Evolutionary conservation across 2,329 filamentous ascomycete species (phyloP), one percentile per base, ranked within the genome.

Genomic region (Hypoxylon sp.): DNA sequence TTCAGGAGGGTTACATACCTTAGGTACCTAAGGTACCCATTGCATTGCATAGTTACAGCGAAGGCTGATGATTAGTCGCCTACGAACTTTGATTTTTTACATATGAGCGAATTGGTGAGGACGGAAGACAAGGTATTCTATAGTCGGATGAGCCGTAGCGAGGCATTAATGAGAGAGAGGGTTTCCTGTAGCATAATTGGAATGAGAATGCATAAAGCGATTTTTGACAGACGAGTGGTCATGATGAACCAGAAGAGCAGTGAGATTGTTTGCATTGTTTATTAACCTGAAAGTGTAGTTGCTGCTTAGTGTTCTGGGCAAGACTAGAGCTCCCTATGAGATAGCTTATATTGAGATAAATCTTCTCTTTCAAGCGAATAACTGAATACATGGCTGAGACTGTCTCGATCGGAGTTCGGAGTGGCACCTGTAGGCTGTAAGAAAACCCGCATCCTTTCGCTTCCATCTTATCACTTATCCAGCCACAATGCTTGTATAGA

Each of bases 21-120:
- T 33, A 33, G 31, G 31, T 33, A 33, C 25, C 25, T 27, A 27
- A 27, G 25, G 25, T 27, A 17, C 37, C 37, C 37, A 42, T 20
- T 42, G 37, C 37, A 42, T 44, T 44, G 40, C 40, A 44, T 44
- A 44, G 40, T 44, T 44, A 25, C 25, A 44, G 40, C 40, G 40
- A 44, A 44, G 40, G 17, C 40, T 11, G 37, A 42, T 8, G 37
- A 42, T 8, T 44, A 44, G 40, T 44, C 40, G 40, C 7, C 14
- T 44, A 44, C 3, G 40, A 11, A 44, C 7, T 44, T 44, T 44
- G 40, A 44, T 44, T 44, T 44, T 44, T 44, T 17, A 44, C n/a
- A 10, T 7, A 20, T 17, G 8, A 44, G 40, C 40, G 40, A 44
- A 44, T 22, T 44, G 40, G 40, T 44, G 20, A 3, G 17, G 11